Evolutionary conservation across 768 basidiomycete genomes (phyloP).

Genomic region (Kwoniella botswanensis): DNA sequence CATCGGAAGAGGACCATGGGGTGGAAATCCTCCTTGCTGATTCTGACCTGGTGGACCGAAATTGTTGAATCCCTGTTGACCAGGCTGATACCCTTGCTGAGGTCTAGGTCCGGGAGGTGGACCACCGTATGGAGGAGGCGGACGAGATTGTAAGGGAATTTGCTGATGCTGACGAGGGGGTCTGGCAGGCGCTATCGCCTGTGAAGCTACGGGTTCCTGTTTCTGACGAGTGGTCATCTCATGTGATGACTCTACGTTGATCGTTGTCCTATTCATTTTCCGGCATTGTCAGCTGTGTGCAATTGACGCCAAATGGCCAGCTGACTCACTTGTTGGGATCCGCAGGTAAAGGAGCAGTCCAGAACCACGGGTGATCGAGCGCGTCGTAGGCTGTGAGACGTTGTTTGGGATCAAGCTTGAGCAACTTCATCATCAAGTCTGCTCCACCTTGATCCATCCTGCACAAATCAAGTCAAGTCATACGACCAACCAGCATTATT

Average conservation of each 20-base stretch:
- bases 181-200: not conserved
- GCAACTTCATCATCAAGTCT: conserved; percentile 79
- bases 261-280: conserved; percentile 23
- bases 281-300: conserved; percentile 9
- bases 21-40: conserved; percentile 4
- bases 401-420: conserved; percentile 80
- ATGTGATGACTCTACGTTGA: conserved; percentile 49
- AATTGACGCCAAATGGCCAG: not conserved
- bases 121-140: not conserved
- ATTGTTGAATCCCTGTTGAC: conserved; percentile 12
- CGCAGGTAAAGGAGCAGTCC: conserved; percentile 79
- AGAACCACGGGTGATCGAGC: conserved; percentile 92
- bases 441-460: conserved; percentile 75
- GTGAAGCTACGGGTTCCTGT: conserved; percentile 17
- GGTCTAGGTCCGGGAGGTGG: not conserved
- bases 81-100: conserved; percentile 4
- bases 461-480: conserved; percentile 7
- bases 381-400: conserved; percentile 84
- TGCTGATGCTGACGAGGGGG: no score
- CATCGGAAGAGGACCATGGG: not conserved
- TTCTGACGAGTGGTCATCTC: conserved; percentile 44
- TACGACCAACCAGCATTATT: not conserved
- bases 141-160: conserved; percentile 5
- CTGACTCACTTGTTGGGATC: conserved; percentile 51
- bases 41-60: not conserved